A percentile compares a stretch with the other conserved stretches of the same genome.
phyloP scores from a whole-genome alignment of 2,329 filamentous ascomycete genomes.

The Fusarium tuaranense region DNA sequence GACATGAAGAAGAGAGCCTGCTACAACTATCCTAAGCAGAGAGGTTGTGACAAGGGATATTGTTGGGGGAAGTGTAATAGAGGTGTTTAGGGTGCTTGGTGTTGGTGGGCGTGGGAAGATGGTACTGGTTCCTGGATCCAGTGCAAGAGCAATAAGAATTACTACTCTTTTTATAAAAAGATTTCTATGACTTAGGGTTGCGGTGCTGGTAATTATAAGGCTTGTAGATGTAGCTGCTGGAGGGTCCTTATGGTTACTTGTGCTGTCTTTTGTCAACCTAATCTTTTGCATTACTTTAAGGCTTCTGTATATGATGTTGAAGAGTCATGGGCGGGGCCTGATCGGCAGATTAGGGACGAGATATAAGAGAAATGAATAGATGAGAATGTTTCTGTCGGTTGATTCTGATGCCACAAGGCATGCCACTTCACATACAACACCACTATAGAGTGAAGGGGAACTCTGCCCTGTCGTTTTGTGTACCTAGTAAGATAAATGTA shows the following conservation, averaged over 20 bases:
- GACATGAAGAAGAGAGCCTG: neutral
- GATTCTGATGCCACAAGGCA: neutral
- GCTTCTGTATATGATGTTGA: neutral
- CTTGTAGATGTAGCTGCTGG: neutral
- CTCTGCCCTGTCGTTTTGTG: neutral
- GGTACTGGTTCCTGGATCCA: neutral
- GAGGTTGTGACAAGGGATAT: neutral
- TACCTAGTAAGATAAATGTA: neutral
- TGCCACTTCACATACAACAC: neutral
- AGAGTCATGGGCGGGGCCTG: neutral
- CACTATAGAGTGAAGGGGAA: neutral
- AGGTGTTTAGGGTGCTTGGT: neutral
- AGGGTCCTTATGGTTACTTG: neutral
- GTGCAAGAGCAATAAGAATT: neutral
- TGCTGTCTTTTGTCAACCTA: neutral
- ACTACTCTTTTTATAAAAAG: neutral
- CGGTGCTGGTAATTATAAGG: neutral
- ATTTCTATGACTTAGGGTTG: neutral
- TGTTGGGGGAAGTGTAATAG: neutral
- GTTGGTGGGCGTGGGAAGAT: neutral
- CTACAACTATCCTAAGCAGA: neutral
- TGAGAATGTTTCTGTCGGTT: neutral
- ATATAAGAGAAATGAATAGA: neutral
- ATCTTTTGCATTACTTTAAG: neutral
- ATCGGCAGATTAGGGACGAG: neutral